These are phyloP conservation scores for Penicillium maclennaniae DNA, from an alignment of 495 filamentous ascomycete genomes.

Conservation along the genomic window DNA sequence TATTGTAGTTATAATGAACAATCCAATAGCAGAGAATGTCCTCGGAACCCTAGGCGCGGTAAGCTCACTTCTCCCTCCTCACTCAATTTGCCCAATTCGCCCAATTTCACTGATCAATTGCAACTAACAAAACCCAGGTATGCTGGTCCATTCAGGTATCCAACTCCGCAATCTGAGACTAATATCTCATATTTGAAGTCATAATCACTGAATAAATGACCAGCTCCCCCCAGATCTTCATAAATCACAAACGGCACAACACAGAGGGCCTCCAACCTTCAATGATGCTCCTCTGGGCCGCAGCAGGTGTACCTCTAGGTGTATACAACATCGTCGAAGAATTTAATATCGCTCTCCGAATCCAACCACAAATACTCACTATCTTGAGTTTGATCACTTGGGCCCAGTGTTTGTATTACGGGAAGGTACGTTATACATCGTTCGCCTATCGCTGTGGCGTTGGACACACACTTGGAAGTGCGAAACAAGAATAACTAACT, in stretches of 20 bases:
- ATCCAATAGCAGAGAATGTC: conserved; percentile 51
- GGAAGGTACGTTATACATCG: conserved; percentile 32
- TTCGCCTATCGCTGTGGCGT: neutral
- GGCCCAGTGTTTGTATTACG: conserved; percentile 63
- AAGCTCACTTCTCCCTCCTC: too few species aligned
- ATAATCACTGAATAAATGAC: neutral
- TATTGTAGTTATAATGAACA: too few species aligned
- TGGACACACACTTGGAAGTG: too few species aligned
- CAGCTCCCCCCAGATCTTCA: conserved; percentile 62
- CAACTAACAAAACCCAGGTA: conserved; percentile 21
- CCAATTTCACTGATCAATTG: too few species aligned
- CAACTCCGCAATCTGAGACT: conserved; percentile 1
- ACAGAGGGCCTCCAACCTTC: conserved; percentile 55
- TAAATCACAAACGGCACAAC: conserved; percentile 59
- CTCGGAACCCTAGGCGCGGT: conserved; percentile 56
- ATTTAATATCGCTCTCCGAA: conserved; percentile 56
- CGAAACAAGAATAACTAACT: too few species aligned
- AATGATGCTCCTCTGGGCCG: conserved; percentile 68
- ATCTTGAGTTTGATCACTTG: conserved; percentile 59
- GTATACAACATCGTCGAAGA: conserved; percentile 61
- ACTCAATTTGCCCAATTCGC: neutral
- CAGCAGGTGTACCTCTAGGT: conserved; percentile 59
- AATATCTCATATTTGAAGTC: too few species aligned
- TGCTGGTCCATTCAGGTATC: conserved; percentile 54
- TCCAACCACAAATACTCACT: conserved; percentile 62